A percentile compares a stretch with the other conserved stretches of the same genome.
phyloP scores from a whole-genome alignment of 768 basidiomycete genomes.

The Rhizopogon sp. region DNA sequence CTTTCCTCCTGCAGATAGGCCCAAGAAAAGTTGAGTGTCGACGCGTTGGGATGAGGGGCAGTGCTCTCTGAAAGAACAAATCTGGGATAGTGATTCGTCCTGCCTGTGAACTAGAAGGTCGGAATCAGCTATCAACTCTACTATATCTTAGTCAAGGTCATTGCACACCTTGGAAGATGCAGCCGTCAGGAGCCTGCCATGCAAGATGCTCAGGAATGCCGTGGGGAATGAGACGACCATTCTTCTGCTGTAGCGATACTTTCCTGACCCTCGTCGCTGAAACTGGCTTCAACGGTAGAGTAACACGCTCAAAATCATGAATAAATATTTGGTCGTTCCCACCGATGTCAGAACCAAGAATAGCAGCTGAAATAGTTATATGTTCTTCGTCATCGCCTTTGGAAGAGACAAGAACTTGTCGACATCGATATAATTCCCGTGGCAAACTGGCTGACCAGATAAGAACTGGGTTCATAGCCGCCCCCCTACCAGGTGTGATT shows the following conservation, averaged over 20 bases:
- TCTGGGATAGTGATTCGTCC: slow-evolving; percentile 13
- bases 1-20: slow-evolving; percentile 61
- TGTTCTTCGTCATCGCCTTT: neutral
- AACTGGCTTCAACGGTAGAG: neutral
- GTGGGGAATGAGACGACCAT: slow-evolving; percentile 43
- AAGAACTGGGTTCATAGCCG: slow-evolving; percentile 52
- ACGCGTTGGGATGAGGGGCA: slow-evolving; percentile 43
- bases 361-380: slow-evolving; percentile 18
- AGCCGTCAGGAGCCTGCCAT: slow-evolving; percentile 46
- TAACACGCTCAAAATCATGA: slow-evolving; percentile 7
- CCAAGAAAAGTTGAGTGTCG: slow-evolving; percentile 43
- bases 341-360: slow-evolving; percentile 36
- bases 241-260: slow-evolving; percentile 28
- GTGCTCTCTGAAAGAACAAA: slow-evolving; percentile 51
- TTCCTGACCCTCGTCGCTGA: neutral
- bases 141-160: neutral
- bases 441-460: slow-evolving; percentile 28
- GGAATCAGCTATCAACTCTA: slow-evolving; percentile 3
- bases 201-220: slow-evolving; percentile 14
- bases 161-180: slow-evolving; percentile 38
- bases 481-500: slow-evolving; percentile 49
- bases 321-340: slow-evolving; percentile 30
- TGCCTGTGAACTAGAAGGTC: slow-evolving; percentile 3
- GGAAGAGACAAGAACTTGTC: slow-evolving; percentile 23
- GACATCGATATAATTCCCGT: slow-evolving; percentile 14